Percentiles rank a stretch among this genome's conserved stretches.
Conservation (phyloP, 371 early-diverging fungal species). For the Syncephalastrum racemosum region DNA sequence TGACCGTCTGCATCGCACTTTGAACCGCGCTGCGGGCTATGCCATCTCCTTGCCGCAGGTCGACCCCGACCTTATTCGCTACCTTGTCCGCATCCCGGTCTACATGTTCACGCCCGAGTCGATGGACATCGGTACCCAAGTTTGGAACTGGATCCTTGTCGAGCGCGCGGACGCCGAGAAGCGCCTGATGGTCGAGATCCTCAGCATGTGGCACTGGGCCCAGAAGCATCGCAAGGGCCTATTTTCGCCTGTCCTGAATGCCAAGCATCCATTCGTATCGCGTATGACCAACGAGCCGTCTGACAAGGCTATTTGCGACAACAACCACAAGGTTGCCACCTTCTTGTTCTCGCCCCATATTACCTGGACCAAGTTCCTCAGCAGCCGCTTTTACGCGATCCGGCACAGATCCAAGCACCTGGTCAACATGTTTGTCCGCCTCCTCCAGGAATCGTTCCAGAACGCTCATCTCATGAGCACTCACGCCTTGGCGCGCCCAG, state of each 20-base stretch:
- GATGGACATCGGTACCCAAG: slow-evolving; percentile 75
- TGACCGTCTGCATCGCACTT: slow-evolving; percentile 47
- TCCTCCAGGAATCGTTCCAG: slow-evolving; percentile 75
- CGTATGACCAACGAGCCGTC: slow-evolving; percentile 93
- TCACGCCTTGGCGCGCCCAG: slow-evolving; percentile 74
- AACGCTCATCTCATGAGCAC: slow-evolving; percentile 63
- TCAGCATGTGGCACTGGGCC: slow-evolving; percentile 85
- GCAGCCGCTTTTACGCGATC: slow-evolving; percentile 80
- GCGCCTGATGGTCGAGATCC: slow-evolving; percentile 78
- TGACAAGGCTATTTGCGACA: slow-evolving; percentile 70
- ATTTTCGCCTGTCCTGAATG: slow-evolving; percentile 60
- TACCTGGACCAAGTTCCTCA: slow-evolving; percentile 85
- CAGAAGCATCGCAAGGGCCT: slow-evolving; percentile 75
- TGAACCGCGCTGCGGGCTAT: slow-evolving; percentile 53
- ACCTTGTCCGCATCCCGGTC: slow-evolving; percentile 86
- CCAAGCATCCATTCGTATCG: slow-evolving; percentile 80
- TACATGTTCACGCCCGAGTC: slow-evolving; percentile 77
- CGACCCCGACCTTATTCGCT: slow-evolving; percentile 74
- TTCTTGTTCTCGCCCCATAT: slow-evolving; percentile 75
- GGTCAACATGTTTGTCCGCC: slow-evolving; percentile 70
- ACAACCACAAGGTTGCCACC: slow-evolving; percentile 58
- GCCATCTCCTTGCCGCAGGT: slow-evolving; percentile 22
- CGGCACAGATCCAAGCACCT: slow-evolving; percentile 73
- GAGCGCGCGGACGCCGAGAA: slow-evolving; percentile 74
- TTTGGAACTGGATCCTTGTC: slow-evolving; percentile 88